Evolutionary conservation across 441 rosid species (phyloP).

Genomic region (Eruca vesicaria): DNA sequence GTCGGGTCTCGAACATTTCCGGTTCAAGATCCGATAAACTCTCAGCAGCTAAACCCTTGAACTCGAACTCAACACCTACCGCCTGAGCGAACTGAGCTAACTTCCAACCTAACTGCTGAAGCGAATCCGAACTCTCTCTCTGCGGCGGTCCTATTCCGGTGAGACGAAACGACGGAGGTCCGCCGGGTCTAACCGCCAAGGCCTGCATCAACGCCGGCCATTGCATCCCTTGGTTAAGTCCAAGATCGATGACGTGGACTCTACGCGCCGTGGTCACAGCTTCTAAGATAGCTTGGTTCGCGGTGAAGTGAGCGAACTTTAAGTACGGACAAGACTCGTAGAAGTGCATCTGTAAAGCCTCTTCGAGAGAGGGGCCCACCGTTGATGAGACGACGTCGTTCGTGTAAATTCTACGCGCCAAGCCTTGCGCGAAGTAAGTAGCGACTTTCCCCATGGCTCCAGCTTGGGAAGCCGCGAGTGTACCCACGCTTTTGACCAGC

Average conservation of each 20-base stretch:
- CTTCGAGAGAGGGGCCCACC: slow-evolving; percentile 40
- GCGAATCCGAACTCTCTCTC: slow-evolving; percentile 50
- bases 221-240: slow-evolving; percentile 66
- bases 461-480: slow-evolving; percentile 56
- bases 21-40: slow-evolving; percentile 66
- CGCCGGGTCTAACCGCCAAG: slow-evolving; percentile 54
- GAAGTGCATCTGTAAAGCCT: slow-evolving; percentile 66
- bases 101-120: slow-evolving; percentile 63
- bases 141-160: slow-evolving; percentile 68
- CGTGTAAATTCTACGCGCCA: slow-evolving; percentile 55
- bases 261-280: slow-evolving; percentile 46
- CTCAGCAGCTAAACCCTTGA: slow-evolving; percentile 51
- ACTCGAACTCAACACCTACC: slow-evolving; percentile 56
- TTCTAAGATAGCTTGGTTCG: slow-evolving; percentile 69
- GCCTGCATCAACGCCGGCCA: slow-evolving; percentile 88
- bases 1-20: slow-evolving; percentile 51
- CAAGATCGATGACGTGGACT: slow-evolving; percentile 63
- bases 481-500: slow-evolving; percentile 51
- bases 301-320: slow-evolving; percentile 76
- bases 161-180: slow-evolving; percentile 60
- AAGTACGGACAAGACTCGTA: slow-evolving; percentile 69
- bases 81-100: slow-evolving; percentile 56
- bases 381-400: slow-evolving; percentile 33
- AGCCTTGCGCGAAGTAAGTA: slow-evolving; percentile 56
- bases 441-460: slow-evolving; percentile 82